Base-by-base conservation (phyloP, 2,329 filamentous ascomycete genomes). In the Elsinoe perseae region DNA sequence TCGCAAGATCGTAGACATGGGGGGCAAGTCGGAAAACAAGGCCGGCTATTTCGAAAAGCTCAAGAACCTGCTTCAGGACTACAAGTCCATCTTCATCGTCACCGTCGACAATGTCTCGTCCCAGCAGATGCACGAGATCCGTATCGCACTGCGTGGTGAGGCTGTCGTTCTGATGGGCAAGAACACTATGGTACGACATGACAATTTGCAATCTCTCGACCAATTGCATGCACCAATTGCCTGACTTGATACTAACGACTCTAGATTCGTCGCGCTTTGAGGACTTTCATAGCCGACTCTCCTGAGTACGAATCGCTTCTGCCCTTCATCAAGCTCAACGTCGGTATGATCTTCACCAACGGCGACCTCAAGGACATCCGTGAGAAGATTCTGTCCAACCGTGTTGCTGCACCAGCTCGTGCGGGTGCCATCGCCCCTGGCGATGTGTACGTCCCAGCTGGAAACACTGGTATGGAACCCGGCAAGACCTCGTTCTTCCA, bases 401-500 rank as follows among this genome's bases (percentile, higher is more conserved):
- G 90, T 81, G 91, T 98, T 73, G 92, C 92, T 67, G 93, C 93
- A 64, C 93, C 93, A 64, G 93, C 93, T 68, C 90, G 93, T 89
- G 92, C 93, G 70, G 95, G 95, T 86, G 93, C 95, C 71, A 71
- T 98, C 68, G 95, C 93, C 66, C 93, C 95, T 66, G 77, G 73
- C 71, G 95, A 98, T 77, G 93, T 98, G 74, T 98, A 79, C 81
- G 76, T 98, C 66, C 93, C 93, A 66, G 93, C 91, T 68, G 93
- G 93, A 78, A 98, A 98, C 87, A 98, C 93, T 71, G 93, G 93
- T 80, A 98, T 98, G 93, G 93, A 98, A 79, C 95, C 93, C 74
- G 95, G 95, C 78, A 98, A 98, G 88, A 98, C 93, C 72, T 97
- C 93, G 74, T 98, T 98, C 90, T 98, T 98, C 91, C 93, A 98